phyloP scores from a whole-genome alignment of 805 yeast species.

The Wickerhamomyces hampshirensis region DNA sequence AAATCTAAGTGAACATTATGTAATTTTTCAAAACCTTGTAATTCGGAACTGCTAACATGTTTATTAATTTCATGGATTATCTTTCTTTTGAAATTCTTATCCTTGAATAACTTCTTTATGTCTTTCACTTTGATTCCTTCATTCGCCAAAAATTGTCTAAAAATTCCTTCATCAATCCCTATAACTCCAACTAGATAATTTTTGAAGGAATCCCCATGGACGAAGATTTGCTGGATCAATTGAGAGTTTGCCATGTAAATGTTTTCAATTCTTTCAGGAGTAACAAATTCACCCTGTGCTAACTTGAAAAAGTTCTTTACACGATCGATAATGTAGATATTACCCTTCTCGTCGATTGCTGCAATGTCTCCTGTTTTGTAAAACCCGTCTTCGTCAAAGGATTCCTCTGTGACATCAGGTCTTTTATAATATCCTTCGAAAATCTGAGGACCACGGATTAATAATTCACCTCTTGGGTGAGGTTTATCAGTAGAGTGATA shows the following conservation, averaged over 20 bases:
- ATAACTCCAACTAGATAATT: slow-evolving; percentile 47
- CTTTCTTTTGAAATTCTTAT: slow-evolving; percentile 4
- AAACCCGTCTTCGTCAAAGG: slow-evolving; percentile 46
- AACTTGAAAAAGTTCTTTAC: slow-evolving; percentile 55
- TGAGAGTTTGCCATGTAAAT: slow-evolving; percentile 40
- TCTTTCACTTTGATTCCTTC: slow-evolving; percentile 4
- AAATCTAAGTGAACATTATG: slow-evolving; percentile 48
- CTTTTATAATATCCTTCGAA: slow-evolving; percentile 46
- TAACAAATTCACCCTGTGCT: slow-evolving; percentile 52
- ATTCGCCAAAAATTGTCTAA: slow-evolving; percentile 9
- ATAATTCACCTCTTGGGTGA: slow-evolving; percentile 41
- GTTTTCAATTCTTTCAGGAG: slow-evolving; percentile 66
- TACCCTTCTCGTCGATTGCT: slow-evolving; percentile 37
- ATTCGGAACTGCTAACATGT: slow-evolving; percentile 4
- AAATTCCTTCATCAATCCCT: slow-evolving; percentile 44
- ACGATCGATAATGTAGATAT: slow-evolving; percentile 48
- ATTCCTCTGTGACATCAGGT: slow-evolving; percentile 40
- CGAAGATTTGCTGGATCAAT: slow-evolving; percentile 42
- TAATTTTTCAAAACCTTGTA: slow-evolving; percentile 45
- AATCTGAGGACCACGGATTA: slow-evolving; percentile 51
- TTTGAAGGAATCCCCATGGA: slow-evolving; percentile 52
- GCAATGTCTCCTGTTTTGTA: slow-evolving; percentile 59
- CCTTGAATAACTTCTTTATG: slow-evolving; percentile 2
- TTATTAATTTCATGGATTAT: slow-evolving; percentile 7
- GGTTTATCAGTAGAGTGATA: slow-evolving; percentile 22